These are phyloP conservation scores for Pelargonium myrrhifolium DNA, from an alignment of 441 rosid species.

Conservation along the genomic window DNA sequence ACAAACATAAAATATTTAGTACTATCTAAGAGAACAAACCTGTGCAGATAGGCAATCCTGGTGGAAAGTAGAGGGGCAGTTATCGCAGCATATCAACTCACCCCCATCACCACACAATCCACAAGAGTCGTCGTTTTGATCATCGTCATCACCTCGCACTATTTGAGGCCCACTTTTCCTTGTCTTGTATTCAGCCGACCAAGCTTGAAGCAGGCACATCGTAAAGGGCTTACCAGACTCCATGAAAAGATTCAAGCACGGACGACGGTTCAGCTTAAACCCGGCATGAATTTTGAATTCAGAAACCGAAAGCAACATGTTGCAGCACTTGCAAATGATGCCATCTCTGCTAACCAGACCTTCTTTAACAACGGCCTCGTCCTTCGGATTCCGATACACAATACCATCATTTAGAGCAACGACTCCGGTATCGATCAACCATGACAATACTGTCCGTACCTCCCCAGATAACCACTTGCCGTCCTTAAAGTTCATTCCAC, in stretches of 20 bases:
- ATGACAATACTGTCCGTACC: conserved; percentile 67
- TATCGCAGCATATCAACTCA: conserved; percentile 89
- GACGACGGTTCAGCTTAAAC: conserved; percentile 50
- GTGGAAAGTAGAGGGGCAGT: conserved; percentile 90
- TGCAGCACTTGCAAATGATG: conserved; percentile 76
- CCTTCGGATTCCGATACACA: conserved; percentile 57
- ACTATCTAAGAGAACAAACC: conserved; percentile 41
- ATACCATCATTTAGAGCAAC: conserved; percentile 61
- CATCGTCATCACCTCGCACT: conserved; percentile 53
- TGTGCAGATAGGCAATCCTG: conserved; percentile 68
- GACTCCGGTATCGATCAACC: conserved; percentile 61
- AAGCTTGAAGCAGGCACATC: conserved; percentile 76
- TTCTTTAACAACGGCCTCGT: conserved; percentile 58
- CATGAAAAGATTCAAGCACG: conserved; percentile 80
- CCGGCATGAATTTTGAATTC: conserved; percentile 83
- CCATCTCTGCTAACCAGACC: conserved; percentile 68
- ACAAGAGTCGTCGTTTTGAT: conserved; percentile 91
- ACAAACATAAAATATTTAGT: no score
- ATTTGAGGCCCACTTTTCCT: conserved; percentile 44
- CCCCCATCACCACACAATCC: conserved; percentile 92
- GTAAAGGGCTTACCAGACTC: conserved; percentile 74
- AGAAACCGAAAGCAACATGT: conserved; percentile 53
- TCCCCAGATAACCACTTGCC: conserved; percentile 43
- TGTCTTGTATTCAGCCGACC: conserved; percentile 78
- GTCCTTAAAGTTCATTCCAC: conserved; percentile 32